Percentiles rank a stretch among this genome's conserved stretches.
phyloP scores from a whole-genome alignment of 2,329 filamentous ascomycete genomes.

The Neocatenulostroma microsporum region DNA sequence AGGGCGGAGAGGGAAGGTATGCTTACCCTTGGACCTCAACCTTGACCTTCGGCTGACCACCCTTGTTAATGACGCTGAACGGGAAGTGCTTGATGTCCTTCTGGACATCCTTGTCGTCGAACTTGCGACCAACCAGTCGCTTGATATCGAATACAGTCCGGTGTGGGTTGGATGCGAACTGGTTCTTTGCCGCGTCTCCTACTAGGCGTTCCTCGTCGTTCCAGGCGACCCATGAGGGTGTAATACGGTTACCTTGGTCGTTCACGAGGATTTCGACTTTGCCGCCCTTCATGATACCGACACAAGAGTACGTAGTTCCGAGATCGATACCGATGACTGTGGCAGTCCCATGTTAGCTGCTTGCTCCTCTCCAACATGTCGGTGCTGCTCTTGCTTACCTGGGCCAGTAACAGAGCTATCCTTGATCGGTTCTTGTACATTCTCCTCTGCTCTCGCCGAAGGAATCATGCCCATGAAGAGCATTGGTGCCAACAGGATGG shows the following conservation, averaged over 20 bases:
- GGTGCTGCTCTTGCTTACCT: constrained; percentile 30
- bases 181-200: constrained; percentile 95
- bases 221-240: constrained; percentile 55
- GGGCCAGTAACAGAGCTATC: constrained; percentile 66
- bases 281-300: constrained; percentile 92
- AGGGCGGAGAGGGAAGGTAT: constrained; percentile 11
- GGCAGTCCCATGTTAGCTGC: constrained; percentile 8
- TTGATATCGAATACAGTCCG: constrained; percentile 44
- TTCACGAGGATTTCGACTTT: constrained; percentile 95
- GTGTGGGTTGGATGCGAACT: constrained; percentile 52
- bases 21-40: constrained; percentile 56
- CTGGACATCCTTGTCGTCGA: constrained; percentile 67
- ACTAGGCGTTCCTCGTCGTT: constrained; percentile 95
- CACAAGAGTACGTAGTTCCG: constrained; percentile 79
- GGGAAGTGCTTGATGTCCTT: constrained; percentile 96
- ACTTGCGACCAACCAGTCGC: constrained; percentile 47
- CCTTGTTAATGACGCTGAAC: constrained; percentile 85
- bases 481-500: constrained; percentile 77
- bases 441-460: constrained; percentile 56
- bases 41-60: constrained; percentile 79
- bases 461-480: constrained; percentile 63
- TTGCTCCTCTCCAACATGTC: not conserved
- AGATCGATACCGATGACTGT: constrained; percentile 89
- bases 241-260: constrained; percentile 95
- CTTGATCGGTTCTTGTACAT: constrained; percentile 54